Evolutionary conservation across 179 eudicot genomes (phyloP).

Genomic region (Beta macrorhiza): DNA sequence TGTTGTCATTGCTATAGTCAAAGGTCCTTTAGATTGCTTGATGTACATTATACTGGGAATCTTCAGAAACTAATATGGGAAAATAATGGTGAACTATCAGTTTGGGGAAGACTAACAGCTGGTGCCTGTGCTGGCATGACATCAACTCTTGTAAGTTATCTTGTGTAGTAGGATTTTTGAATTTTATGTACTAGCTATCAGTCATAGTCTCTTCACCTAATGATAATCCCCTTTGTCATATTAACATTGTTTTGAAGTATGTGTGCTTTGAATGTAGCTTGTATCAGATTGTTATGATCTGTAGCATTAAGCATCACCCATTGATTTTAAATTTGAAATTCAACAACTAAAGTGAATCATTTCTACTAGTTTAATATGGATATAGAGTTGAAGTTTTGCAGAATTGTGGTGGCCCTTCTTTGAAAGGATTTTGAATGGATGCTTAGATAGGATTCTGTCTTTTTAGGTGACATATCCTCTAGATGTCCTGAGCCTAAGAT

Average conservation of each 20-base stretch:
- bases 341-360: neutral
- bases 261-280: neutral
- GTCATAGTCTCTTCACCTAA: slow-evolving; percentile 10
- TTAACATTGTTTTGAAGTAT: neutral
- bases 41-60: slow-evolving; percentile 22
- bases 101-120: slow-evolving; percentile 84
- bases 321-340: slow-evolving; percentile 1
- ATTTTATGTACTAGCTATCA: neutral
- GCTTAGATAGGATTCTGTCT: slow-evolving; percentile 14
- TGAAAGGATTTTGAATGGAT: neutral
- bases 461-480: slow-evolving; percentile 89
- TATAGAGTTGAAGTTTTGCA: neutral
- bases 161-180: neutral
- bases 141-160: slow-evolving; percentile 80
- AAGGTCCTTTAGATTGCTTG: slow-evolving; percentile 16
- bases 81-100: slow-evolving; percentile 80
- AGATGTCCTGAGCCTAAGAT: slow-evolving; percentile 86
- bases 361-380: neutral
- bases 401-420: neutral
- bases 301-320: neutral
- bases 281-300: neutral
- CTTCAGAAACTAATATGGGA: slow-evolving; percentile 70
- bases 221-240: neutral
- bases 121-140: slow-evolving; percentile 99
- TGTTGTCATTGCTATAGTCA: neutral